Evolutionary conservation across 2,329 filamentous ascomycete species (phyloP).

Genomic region (Bipolaris oryzae): DNA sequence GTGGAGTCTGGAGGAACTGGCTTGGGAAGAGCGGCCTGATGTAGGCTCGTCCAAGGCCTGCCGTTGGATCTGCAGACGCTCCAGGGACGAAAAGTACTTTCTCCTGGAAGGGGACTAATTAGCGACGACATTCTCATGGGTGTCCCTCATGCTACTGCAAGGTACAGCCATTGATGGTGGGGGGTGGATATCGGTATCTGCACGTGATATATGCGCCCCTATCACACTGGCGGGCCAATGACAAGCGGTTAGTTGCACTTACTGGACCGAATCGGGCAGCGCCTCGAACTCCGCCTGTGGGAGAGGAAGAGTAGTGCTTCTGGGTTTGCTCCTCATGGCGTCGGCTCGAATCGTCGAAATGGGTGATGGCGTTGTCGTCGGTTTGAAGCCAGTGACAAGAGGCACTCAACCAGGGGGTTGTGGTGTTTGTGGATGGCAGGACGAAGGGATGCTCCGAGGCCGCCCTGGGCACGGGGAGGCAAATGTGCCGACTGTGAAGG

Average conservation of each 20-base stretch:
- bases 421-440: slow-evolving; percentile 3
- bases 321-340: slow-evolving; percentile 40
- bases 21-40: slow-evolving; percentile 34
- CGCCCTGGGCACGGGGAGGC: slow-evolving; percentile 16
- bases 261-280: slow-evolving; percentile 53
- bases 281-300: slow-evolving; percentile 50
- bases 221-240: slow-evolving; percentile 28
- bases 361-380: slow-evolving; percentile 17
- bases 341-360: slow-evolving; percentile 16
- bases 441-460: slow-evolving; percentile 13
- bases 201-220: slow-evolving; percentile 30
- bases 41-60: slow-evolving; percentile 39
- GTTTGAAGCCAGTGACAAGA: slow-evolving; percentile 12
- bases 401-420: background rate
- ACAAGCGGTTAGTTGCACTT: slow-evolving; percentile 30
- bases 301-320: slow-evolving; percentile 30
- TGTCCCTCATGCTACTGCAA: slow-evolving; percentile 29
- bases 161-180: slow-evolving; percentile 29
- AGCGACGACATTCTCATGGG: slow-evolving; percentile 22
- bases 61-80: slow-evolving; percentile 70
- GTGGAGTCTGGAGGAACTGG: slow-evolving; percentile 25
- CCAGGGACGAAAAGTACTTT: slow-evolving; percentile 76
- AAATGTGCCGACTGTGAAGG: slow-evolving; percentile 17
- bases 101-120: slow-evolving; percentile 46
- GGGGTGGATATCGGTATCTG: slow-evolving; percentile 33